Conservation (phyloP, 2,329 filamentous ascomycete species). For the Stromatinia cepivora region DNA sequence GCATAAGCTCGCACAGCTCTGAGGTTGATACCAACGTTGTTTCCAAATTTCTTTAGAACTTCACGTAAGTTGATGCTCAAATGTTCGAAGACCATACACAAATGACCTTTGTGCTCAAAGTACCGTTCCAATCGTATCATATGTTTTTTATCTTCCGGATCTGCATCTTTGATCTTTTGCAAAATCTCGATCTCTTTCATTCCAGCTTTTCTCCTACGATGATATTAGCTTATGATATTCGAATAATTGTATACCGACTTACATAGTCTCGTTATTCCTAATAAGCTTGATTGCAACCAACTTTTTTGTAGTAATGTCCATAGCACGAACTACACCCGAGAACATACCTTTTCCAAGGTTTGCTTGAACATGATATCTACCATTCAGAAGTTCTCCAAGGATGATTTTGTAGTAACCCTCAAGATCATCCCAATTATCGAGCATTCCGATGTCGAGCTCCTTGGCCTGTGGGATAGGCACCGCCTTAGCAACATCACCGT, state of each 20-base stretch:
- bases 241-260: slow-evolving; percentile 32
- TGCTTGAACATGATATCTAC: slow-evolving; percentile 84
- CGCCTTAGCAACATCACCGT: slow-evolving; percentile 49
- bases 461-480: slow-evolving; percentile 49
- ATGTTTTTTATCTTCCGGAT: slow-evolving; percentile 88
- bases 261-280: slow-evolving; percentile 90
- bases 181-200: slow-evolving; percentile 94
- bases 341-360: slow-evolving; percentile 94
- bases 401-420: slow-evolving; percentile 97
- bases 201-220: slow-evolving; percentile 70
- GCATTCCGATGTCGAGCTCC: slow-evolving; percentile 68
- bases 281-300: slow-evolving; percentile 98
- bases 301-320: slow-evolving; percentile 71
- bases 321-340: slow-evolving; percentile 88
- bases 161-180: slow-evolving; percentile 79
- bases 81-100: slow-evolving; percentile 97
- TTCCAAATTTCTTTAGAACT: slow-evolving; percentile 91
- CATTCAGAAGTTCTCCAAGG: slow-evolving; percentile 84
- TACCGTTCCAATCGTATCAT: slow-evolving; percentile 82
- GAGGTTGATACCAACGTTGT: slow-evolving; percentile 89
- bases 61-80: slow-evolving; percentile 91
- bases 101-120: slow-evolving; percentile 92
- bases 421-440: slow-evolving; percentile 90
- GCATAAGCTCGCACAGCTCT: slow-evolving; percentile 85
- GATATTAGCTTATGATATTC: slow-evolving; percentile 33